Evolutionary conservation across 1,284 basidiomycete genomes (phyloP).

Genomic region (Salmacisia buchloeana): DNA sequence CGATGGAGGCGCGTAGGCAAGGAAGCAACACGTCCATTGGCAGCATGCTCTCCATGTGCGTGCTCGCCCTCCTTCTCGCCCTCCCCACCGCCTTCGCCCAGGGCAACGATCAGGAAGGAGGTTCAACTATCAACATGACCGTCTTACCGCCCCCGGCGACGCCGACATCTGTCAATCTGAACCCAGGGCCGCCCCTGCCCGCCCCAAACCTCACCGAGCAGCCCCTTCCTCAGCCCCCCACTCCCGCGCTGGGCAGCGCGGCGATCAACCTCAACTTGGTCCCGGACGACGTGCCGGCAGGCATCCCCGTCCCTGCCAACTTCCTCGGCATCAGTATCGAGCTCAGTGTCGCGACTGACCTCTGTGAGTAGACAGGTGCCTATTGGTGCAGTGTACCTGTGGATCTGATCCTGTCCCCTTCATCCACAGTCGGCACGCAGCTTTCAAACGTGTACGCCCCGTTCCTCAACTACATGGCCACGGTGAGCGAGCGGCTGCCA

Average conservation of each 20-base stretch:
- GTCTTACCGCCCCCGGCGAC: conserved; percentile 12
- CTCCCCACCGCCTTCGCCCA: no score
- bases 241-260: conserved; percentile 9
- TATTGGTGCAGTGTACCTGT: conserved; percentile 3
- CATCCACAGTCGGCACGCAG: conserved; percentile 52
- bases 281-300: neutral
- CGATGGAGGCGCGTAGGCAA: no score
- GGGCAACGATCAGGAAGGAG: no score
- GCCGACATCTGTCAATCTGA: conserved; percentile 9
- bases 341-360: conserved; percentile 59
- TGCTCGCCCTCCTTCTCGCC: no score
- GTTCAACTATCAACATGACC: neutral
- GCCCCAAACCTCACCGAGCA: conserved; percentile 13
- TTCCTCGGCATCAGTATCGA: conserved; percentile 70
- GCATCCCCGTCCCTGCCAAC: conserved; percentile 52
- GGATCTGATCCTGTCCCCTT: conserved; percentile 11
- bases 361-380: conserved; percentile 8
- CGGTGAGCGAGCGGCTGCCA: conserved; percentile 53
- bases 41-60: no score
- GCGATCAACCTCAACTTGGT: neutral
- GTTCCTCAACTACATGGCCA: conserved; percentile 70
- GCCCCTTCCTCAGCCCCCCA: conserved; percentile 14
- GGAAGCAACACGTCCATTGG: no score
- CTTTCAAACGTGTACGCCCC: conserved; percentile 56
- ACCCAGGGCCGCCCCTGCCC: conserved; percentile 11